Conservation (phyloP, 2,329 filamentous ascomycete species). For the Celoporthe dispersa region DNA sequence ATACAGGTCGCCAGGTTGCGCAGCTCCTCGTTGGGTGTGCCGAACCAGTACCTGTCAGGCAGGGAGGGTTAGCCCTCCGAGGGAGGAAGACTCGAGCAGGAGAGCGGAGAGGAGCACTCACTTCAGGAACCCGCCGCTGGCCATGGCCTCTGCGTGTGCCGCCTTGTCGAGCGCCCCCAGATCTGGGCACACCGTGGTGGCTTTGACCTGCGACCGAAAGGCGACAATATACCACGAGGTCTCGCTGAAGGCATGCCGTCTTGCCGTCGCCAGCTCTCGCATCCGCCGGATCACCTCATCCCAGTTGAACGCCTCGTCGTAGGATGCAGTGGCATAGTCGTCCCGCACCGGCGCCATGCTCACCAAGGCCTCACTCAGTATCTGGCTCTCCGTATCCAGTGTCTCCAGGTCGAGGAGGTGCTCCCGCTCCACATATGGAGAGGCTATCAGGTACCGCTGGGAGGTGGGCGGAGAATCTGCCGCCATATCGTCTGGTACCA, state of each 20-base stretch:
- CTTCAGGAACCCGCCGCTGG: slow-evolving; percentile 82
- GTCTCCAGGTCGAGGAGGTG: slow-evolving; percentile 76
- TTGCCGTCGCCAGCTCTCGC: slow-evolving; percentile 51
- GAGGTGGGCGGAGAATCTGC: slow-evolving; percentile 1
- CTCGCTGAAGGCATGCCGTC: slow-evolving; percentile 60
- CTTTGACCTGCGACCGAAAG: slow-evolving; percentile 76
- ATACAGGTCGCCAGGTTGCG: slow-evolving; percentile 83
- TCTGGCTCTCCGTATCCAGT: slow-evolving; percentile 66
- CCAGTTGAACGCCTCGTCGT: slow-evolving; percentile 81
- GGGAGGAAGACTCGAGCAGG: background rate
- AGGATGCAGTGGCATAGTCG: slow-evolving; percentile 79
- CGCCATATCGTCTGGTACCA: slow-evolving; percentile 9
- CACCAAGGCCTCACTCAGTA: slow-evolving; percentile 74
- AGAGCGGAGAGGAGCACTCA: slow-evolving; percentile 40
- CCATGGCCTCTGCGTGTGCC: slow-evolving; percentile 79
- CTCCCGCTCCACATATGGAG: slow-evolving; percentile 72
- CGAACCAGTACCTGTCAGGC: slow-evolving; percentile 79
- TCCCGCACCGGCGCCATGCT: slow-evolving; percentile 63
- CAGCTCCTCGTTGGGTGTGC: slow-evolving; percentile 68
- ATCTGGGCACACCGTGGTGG: slow-evolving; percentile 67
- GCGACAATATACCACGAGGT: slow-evolving; percentile 81
- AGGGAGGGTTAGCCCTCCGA: slow-evolving; percentile 24
- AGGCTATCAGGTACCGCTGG: slow-evolving; percentile 61
- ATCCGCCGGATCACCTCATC: slow-evolving; percentile 62
- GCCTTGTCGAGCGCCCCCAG: slow-evolving; percentile 76